These are phyloP conservation scores for Neofusicoccum ribis DNA, from an alignment of 2,329 filamentous ascomycete genomes.

Conservation along the genomic window DNA sequence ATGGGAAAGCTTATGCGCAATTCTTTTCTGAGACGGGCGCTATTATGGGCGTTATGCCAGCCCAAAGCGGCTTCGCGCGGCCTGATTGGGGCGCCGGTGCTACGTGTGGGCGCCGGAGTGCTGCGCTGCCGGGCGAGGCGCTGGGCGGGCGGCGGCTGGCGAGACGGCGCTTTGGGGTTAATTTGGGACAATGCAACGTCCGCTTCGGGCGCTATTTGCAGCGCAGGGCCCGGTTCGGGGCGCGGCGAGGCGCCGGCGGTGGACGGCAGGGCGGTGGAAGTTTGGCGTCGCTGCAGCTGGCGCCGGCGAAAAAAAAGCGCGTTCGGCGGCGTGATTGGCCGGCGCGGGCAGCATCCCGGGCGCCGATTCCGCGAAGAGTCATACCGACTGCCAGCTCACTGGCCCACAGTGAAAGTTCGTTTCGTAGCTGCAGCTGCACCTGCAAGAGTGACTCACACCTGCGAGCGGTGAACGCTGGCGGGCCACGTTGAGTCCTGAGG, in stretches of 20 bases:
- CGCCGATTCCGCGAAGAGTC: conserved; percentile 11
- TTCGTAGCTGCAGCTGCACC: conserved; percentile 17
- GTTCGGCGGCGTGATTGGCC: conserved; percentile 12
- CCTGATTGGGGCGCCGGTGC: conserved; percentile 8
- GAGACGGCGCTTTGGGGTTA: neutral
- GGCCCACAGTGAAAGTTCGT: conserved; percentile 16
- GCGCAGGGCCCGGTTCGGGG: neutral
- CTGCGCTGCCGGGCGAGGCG: conserved; percentile 14
- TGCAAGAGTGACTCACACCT: conserved; percentile 19
- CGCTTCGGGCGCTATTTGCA: conserved; percentile 7
- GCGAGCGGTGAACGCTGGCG: conserved; percentile 11
- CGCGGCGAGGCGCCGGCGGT: conserved; percentile 1
- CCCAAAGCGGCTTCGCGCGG: neutral
- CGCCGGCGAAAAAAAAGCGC: conserved; percentile 10
- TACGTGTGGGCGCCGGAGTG: conserved; percentile 11
- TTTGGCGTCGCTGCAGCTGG: conserved; percentile 1
- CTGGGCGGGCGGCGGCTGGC: conserved; percentile 3
- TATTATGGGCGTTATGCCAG: conserved; percentile 18
- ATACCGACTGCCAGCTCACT: conserved; percentile 19
- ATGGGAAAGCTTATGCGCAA: conserved; percentile 17
- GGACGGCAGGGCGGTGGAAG: conserved; percentile 1
- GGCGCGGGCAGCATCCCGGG: neutral
- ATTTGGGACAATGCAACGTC: conserved; percentile 2
- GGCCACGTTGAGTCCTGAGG: conserved; percentile 13
- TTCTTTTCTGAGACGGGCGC: conserved; percentile 8